A percentile compares a stretch with the other conserved stretches of the same genome.
phyloP scores from a whole-genome alignment of 2,329 filamentous ascomycete genomes.

The Calonectria hongkongensis region DNA sequence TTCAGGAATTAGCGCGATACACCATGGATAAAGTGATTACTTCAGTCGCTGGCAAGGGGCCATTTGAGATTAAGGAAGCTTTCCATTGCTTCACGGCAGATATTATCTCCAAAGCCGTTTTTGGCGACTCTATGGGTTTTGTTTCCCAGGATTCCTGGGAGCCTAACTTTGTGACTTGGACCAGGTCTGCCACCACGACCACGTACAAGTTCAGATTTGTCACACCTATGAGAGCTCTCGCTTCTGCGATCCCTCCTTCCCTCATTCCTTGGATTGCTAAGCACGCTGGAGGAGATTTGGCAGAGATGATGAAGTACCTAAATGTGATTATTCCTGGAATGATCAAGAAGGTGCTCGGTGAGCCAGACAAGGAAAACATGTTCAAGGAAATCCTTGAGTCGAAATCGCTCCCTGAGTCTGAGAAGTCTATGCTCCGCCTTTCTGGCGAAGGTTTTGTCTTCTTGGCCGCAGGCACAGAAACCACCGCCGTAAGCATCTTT shows the following conservation, averaged over 20 bases:
- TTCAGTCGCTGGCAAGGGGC: conserved; percentile 43
- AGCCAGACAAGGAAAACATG: conserved; percentile 41
- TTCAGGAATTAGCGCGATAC: conserved; percentile 50
- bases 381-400: conserved; percentile 49
- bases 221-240: conserved; percentile 52
- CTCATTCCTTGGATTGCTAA: conserved; percentile 40
- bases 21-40: conserved; percentile 58
- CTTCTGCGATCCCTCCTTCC: conserved; percentile 28
- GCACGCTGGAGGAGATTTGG: conserved; percentile 44
- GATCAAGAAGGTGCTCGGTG: conserved; percentile 34
- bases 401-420: conserved; percentile 57
- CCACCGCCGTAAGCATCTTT: conserved; percentile 56
- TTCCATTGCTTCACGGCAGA: conserved; percentile 64
- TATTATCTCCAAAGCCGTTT: conserved; percentile 61
- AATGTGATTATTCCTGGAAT: conserved; percentile 45
- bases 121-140: conserved; percentile 61
- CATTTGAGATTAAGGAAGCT: conserved; percentile 59
- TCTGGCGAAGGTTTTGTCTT: conserved; percentile 62
- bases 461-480: conserved; percentile 63
- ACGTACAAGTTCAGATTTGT: conserved; percentile 60
- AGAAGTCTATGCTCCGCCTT: conserved; percentile 60
- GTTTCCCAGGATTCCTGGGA: conserved; percentile 58
- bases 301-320: conserved; percentile 44
- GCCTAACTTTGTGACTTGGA: conserved; percentile 61
- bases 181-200: conserved; percentile 57